Conservation (phyloP, 345 rosid species). For the Aurinia saxatilis region DNA sequence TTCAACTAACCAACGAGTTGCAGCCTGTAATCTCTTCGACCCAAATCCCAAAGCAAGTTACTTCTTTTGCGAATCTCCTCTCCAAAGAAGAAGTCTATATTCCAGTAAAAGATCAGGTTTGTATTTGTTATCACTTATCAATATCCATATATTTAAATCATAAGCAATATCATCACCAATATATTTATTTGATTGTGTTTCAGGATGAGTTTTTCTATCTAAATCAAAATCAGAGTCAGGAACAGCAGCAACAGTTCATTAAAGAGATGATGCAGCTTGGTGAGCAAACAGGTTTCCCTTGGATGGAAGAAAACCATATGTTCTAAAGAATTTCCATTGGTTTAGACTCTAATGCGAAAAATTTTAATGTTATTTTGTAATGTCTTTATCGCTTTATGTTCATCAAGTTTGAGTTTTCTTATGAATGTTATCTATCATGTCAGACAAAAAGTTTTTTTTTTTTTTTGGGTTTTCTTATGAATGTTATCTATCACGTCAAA, state of each 20-base stretch:
- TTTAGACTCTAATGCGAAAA: background rate
- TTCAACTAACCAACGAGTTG: too few species aligned
- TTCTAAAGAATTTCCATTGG: background rate
- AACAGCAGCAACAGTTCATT: background rate
- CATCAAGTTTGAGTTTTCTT: background rate
- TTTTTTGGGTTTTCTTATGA: background rate
- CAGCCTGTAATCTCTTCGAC: too few species aligned
- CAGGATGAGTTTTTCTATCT: background rate
- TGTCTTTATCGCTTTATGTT: background rate
- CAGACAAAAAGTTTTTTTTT: too few species aligned
- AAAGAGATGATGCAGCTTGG: background rate
- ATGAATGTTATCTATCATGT: background rate
- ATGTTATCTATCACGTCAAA: background rate
- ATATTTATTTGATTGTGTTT: background rate
- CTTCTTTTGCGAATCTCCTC: too few species aligned
- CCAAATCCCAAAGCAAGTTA: too few species aligned
- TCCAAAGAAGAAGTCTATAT: background rate
- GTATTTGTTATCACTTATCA: background rate
- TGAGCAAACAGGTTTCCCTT: constrained; percentile 15
- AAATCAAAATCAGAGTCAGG: background rate
- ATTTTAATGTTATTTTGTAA: background rate
- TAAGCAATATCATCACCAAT: background rate
- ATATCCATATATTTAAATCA: background rate
- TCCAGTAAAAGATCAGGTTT: constrained; percentile 2
- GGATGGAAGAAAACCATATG: background rate